Conservation (phyloP, 2,329 filamentous ascomycete species). For the Tolypocladium album region DNA sequence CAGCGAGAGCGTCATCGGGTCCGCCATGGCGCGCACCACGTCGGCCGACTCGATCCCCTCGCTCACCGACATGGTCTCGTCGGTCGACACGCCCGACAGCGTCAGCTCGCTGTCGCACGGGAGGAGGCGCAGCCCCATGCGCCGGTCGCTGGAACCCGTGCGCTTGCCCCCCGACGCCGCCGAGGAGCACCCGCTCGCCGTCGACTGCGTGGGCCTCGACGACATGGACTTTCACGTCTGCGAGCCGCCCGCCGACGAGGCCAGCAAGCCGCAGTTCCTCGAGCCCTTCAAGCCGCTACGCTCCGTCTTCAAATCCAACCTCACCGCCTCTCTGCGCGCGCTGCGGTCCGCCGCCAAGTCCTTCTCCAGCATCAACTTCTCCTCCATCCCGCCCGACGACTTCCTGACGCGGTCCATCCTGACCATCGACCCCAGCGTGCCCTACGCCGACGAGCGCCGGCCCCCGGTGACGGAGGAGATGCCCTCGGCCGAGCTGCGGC, state of each 20-base stretch:
- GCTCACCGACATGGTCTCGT: constrained; percentile 38
- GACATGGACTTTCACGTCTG: constrained; percentile 26
- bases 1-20: constrained; percentile 43
- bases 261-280: constrained; percentile 21
- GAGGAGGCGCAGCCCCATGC: constrained; percentile 26
- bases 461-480: constrained; percentile 52
- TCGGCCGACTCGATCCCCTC: constrained; percentile 54
- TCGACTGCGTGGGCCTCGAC: constrained; percentile 32
- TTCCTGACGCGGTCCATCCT: constrained; percentile 57
- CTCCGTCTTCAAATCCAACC: constrained; percentile 56
- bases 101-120: constrained; percentile 20
- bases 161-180: constrained; percentile 42
- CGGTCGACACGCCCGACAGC: constrained; percentile 36
- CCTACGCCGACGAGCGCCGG: constrained; percentile 57
- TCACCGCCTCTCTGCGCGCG: constrained; percentile 56
- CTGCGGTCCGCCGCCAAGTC: constrained; percentile 54
- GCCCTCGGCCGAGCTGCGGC: constrained; percentile 54
- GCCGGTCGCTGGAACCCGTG: constrained; percentile 42
- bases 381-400: constrained; percentile 55
- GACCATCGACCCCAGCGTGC: constrained; percentile 54
- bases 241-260: constrained; percentile 15
- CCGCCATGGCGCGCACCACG: constrained; percentile 39
- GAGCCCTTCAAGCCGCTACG: constrained; percentile 37
- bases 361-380: constrained; percentile 50
- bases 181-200: constrained; percentile 40